Evolutionary conservation across 2,329 filamentous ascomycete species (phyloP), one percentile per base, ranked within the genome.

Genomic region (Phyllosticta paracitricarpa): DNA sequence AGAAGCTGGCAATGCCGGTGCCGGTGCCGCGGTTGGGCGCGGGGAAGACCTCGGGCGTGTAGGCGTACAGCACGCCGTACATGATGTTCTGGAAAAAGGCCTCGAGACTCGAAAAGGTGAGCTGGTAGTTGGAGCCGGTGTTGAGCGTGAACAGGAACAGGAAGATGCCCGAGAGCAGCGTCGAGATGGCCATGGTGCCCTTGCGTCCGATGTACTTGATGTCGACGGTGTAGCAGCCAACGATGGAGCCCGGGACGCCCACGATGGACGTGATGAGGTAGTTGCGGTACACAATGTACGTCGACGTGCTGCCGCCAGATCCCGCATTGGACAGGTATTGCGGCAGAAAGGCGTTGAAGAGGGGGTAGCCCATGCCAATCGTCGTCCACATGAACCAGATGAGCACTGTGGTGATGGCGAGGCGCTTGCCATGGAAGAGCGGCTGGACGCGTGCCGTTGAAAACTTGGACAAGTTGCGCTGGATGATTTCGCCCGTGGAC

Each of bases 341-440:
- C 0, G 91, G 91, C n/a, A 96, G 80, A 75, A 95, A 95, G 58
- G 89, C 88, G 73, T 94, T 94, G 81, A 93, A 96, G 1, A 96
- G 82, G 0, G 89, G 90, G 69, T 93, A 95, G 2, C 86, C 89
- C 84, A 95, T 88, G 63, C 90, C 90, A 66, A 95, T 92, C 14
- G 84, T 86, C 0, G 86, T 81, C 90, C 90, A 95, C 71, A 85
- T 86, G 73, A 91, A 89, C 88, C 88, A 91, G 56, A 93, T 71
- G 1, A 83, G 69, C 12, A 73, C 63, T 28, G 80, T 84, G 10
- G 77, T 79, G 8, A 78, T 61, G 3, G 70, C 81, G 40, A 83
- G 73, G 54, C 73, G 77, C 69, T 74, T 77, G 60, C 75, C 77
- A 48, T 69, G 69, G 70, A 83, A 84, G 0, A 94, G 81, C 0